Base-by-base conservation (phyloP, 169 alveolate species). In the Condylostoma magnum region DNA sequence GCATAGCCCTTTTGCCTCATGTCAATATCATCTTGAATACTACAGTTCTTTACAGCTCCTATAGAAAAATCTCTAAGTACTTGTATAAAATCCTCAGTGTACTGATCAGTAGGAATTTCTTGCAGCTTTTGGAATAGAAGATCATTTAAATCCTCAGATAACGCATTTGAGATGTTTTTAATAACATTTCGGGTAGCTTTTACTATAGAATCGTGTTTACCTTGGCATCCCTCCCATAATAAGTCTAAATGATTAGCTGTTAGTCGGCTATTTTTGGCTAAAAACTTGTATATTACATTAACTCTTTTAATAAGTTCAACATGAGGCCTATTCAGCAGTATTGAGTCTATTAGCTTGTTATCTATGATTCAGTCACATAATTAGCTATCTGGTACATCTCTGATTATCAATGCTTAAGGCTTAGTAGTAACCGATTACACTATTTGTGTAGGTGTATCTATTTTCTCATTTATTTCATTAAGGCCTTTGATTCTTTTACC, bases 181-280 rank as follows among this genome's bases (percentile, higher is more conserved):
- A 82, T 82, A 47, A 67, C 51, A 10, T 48, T 47, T 44, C 51
- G 77, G 6, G 82, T 77, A 0, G 79, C 85, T 27, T 82, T 34
- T 37, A 82, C 83, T 31, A 48, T 51, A 6, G 79, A 84, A 38
- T 82, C 86, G 46, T 82, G 89, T 54, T 82, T 82, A 18, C 83
- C 89, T 8, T 77, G 70, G 28, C 50, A 56, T n/a, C 76, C 53
- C 18, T 44, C 55, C 86, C 89, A 82, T 5, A 82, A 56, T n/a
- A 52, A 18, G 27, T 82, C 89, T 27, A 82, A 18, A 27, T 60
- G 50, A 0, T 43, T 63, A 4, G 27, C 12, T 15, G 78, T 71
- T 6, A 82, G 22, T 18, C 66, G 4, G 22, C 46, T 60, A 36
- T 31, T 6, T 43, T 43, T 52, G 18, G 83, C 74, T 3, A 82